Conservation (phyloP, 176 grass and related monocot species). For the Lolium multiflorum region DNA sequence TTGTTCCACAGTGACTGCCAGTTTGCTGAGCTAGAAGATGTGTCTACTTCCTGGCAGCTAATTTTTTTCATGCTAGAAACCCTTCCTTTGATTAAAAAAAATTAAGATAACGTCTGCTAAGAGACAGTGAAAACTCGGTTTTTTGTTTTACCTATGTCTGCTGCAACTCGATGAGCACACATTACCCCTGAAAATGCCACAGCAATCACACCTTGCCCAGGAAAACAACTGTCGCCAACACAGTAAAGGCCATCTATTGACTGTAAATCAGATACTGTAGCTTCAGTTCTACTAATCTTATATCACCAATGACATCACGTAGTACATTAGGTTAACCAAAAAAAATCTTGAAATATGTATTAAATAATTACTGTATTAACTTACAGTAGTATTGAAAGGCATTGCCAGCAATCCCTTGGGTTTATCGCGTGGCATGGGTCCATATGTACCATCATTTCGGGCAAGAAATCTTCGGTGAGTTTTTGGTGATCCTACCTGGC, state of each 20-base stretch:
- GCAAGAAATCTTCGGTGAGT: slow-evolving; percentile 96
- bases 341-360: slow-evolving; percentile 28
- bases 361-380: slow-evolving; percentile 32
- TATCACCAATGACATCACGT: not conserved
- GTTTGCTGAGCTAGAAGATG: not conserved
- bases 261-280: slow-evolving; percentile 48
- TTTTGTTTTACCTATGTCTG: slow-evolving; percentile 75
- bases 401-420: slow-evolving; percentile 91
- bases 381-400: slow-evolving; percentile 97
- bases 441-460: slow-evolving; percentile 85
- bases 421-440: slow-evolving; percentile 83
- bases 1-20: not conserved
- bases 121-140: not conserved
- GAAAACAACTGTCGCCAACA: slow-evolving; percentile 96
- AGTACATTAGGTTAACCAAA: not conserved
- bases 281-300: slow-evolving; percentile 37
- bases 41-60: not conserved
- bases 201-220: slow-evolving; percentile 94
- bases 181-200: slow-evolving; percentile 96
- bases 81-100: not conserved
- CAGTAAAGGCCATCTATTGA: slow-evolving; percentile 94
- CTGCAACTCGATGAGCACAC: slow-evolving; percentile 97
- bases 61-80: slow-evolving; percentile 9
- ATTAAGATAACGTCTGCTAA: slow-evolving; percentile 21
- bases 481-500: slow-evolving; percentile 94